These are phyloP conservation scores for Fomitopsis schrenkii DNA, from an alignment of 1,284 basidiomycete species.

Conservation along the genomic window DNA sequence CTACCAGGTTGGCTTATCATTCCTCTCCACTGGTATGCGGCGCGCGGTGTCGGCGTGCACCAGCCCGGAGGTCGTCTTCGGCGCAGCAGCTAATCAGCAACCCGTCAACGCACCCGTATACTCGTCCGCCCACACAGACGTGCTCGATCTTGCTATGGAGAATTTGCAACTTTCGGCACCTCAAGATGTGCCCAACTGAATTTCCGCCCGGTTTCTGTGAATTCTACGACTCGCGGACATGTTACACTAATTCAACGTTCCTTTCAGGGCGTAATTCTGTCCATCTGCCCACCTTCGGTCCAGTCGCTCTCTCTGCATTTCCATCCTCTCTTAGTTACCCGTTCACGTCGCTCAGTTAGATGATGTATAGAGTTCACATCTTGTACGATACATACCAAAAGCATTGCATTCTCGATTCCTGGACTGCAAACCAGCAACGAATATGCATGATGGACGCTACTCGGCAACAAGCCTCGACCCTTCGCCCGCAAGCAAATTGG, in stretches of 20 bases:
- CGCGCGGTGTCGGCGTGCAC: conserved; percentile 92
- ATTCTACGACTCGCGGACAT: background rate
- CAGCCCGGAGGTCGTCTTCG: conserved; percentile 88
- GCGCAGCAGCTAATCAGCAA: conserved; percentile 37
- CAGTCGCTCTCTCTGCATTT: background rate
- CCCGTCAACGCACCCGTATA: conserved; percentile 29
- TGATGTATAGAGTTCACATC: conserved; percentile 1
- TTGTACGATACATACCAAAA: conserved; percentile 3
- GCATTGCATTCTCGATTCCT: background rate
- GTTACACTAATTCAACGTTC: conserved; percentile 3
- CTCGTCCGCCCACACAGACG: conserved; percentile 45
- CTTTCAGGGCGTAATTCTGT: background rate
- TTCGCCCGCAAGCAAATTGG: background rate
- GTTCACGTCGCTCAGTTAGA: background rate
- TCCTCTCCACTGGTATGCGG: conserved; percentile 90
- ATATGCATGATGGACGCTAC: background rate
- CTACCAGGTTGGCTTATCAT: conserved; percentile 93
- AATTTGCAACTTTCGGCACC: conserved; percentile 31
- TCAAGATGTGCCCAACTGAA: background rate
- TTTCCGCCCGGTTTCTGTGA: background rate
- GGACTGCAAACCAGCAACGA: background rate
- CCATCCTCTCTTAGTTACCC: too few species aligned
- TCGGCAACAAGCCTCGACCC: background rate
- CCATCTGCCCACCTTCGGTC: background rate
- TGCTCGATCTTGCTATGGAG: conserved; percentile 72